Base-by-base conservation (phyloP, 2,329 filamentous ascomycete species). In the Pseudopithomyces maydicus region DNA sequence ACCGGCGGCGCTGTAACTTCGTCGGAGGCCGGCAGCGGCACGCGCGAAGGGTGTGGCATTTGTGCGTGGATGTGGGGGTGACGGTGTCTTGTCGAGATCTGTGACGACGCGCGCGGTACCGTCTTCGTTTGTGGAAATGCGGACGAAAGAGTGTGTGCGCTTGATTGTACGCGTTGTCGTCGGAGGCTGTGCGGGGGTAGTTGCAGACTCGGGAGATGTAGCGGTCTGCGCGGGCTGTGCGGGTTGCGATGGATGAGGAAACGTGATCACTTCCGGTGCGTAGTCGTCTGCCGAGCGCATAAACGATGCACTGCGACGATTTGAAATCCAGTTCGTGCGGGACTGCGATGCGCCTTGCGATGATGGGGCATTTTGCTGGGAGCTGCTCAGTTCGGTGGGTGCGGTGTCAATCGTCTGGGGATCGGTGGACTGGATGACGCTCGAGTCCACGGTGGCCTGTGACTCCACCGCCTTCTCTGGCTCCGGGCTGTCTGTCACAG, bases 41-140 rank as follows among this genome's bases (percentile, higher is more conserved):
- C 70, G 69, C 8, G 71, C 66, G 45, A 69, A 69, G 10, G 62
- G 61, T 15, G 78, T 78, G 67, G 79, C 82, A 58, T 74, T 81
- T 57, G 78, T 82, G 64, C 78, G 79, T 66, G 79, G 77, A 66
- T 83, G 81, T 57, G 82, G 85, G 50, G 87, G 88, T 1, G 89
- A 91, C 2, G 90, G 90, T 2, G 89, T 89, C 29, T 84, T 81
- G 61, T 89, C 86, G 59, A 88, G 84, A 53, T 89, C 82, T 15
- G 85, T 86, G 20, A 93, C 86, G 50, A 97, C 82, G 68, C 94
- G 90, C n/a, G 94, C 94, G 71, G 93, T 94, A 64, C 94, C 94
- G 70, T 97, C 92, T 32, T 93, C 84, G 17, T 91, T 95, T 69
- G 95, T 87, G 1, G 91, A 92, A 26, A 97, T 82, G 47, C 92